Percentiles rank a stretch among this genome's conserved stretches.
Conservation (phyloP, 805 yeast genomes). For the Candida sakaeoensis region DNA sequence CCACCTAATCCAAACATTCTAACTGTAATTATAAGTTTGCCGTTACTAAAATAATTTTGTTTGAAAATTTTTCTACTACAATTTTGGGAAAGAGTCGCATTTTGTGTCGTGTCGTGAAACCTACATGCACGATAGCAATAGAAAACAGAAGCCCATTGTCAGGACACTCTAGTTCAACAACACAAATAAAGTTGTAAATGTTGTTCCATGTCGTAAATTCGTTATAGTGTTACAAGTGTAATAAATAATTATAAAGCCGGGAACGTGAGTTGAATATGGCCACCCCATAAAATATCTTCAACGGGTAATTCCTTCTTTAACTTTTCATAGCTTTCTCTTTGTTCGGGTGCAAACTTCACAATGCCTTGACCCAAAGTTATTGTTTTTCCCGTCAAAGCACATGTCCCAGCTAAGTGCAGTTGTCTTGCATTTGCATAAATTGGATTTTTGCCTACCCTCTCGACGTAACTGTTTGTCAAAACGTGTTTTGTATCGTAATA, state of each 20-base stretch:
- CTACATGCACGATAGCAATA: no score
- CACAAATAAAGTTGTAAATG: no score
- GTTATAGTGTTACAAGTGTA: neutral
- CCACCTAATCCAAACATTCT: constrained; percentile 76
- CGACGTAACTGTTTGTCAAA: constrained; percentile 19
- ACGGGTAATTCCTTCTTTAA: constrained; percentile 17
- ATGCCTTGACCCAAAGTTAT: constrained; percentile 38
- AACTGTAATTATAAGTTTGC: neutral
- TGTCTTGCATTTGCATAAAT: constrained; percentile 26
- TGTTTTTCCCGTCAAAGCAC: constrained; percentile 31
- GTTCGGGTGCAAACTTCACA: constrained; percentile 28
- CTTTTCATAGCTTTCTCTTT: constrained; percentile 21
- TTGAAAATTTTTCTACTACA: constrained; percentile 1
- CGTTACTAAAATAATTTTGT: no score
- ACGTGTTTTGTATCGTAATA: constrained; percentile 27
- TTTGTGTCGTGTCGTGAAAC: constrained; percentile 4
- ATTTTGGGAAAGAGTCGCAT: neutral
- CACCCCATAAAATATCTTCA: constrained; percentile 29
- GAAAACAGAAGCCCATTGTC: no score
- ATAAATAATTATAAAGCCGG: constrained; percentile 25
- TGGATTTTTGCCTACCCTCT: constrained; percentile 16
- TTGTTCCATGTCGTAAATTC: neutral
- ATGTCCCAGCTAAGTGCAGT: constrained; percentile 27
- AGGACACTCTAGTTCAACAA: no score
- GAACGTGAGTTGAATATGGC: constrained; percentile 32